These are phyloP conservation scores for Pythium angustatum DNA, from an alignment of 352 stramenopile species.

Conservation along the genomic window DNA sequence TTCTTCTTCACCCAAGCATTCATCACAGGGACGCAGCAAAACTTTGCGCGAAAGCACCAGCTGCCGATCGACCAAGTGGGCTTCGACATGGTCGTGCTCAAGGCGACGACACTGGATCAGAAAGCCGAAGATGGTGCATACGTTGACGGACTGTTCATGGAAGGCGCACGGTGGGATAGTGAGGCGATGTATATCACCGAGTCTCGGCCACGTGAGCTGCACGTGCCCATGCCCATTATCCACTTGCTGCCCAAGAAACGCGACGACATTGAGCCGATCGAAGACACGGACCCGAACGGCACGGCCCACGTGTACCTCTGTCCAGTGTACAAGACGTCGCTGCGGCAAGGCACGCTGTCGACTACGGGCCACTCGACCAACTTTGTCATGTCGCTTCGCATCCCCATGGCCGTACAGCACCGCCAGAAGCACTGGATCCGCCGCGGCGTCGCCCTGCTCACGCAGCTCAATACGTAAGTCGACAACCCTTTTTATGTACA, in stretches of 20 bases:
- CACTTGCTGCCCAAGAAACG: conserved; percentile 78
- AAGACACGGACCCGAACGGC: conserved; percentile 86
- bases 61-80: conserved; percentile 91
- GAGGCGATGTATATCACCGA: conserved; percentile 74
- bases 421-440: conserved; percentile 96
- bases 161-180: conserved; percentile 87
- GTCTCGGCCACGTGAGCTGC: conserved; percentile 82
- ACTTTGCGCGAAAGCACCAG: conserved; percentile 90
- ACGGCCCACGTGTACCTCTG: conserved; percentile 92
- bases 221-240: conserved; percentile 86
- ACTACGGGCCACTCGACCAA: conserved; percentile 95
- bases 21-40: conserved; percentile 93
- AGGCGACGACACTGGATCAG: conserved; percentile 37
- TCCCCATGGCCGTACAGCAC: conserved; percentile 88
- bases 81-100: conserved; percentile 88
- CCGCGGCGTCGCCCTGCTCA: conserved; percentile 92
- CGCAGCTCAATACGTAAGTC: conserved; percentile 86
- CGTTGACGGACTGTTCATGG: conserved; percentile 90
- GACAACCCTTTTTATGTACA: conserved; percentile 15
- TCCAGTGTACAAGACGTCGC: conserved; percentile 92
- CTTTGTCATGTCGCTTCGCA: conserved; percentile 94
- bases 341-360: conserved; percentile 89
- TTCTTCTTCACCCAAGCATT: conserved; percentile 96
- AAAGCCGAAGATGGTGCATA: conserved; percentile 87
- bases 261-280: conserved; percentile 85